These are phyloP conservation scores for Talaromyces trachyspermus DNA, from an alignment of 495 filamentous ascomycete species.

Conservation along the genomic window DNA sequence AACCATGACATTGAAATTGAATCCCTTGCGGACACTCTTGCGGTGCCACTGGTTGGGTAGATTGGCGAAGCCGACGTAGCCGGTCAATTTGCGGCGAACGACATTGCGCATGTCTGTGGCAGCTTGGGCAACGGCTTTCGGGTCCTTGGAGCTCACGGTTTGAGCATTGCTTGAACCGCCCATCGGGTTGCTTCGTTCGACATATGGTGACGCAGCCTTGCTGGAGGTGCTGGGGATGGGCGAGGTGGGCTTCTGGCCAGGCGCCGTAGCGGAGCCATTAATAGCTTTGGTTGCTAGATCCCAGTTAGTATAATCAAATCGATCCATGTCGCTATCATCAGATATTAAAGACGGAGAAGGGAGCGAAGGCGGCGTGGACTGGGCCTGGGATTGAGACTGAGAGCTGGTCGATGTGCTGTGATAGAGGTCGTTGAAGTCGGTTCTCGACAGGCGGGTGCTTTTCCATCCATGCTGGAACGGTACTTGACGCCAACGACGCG, in stretches of 20 bases:
- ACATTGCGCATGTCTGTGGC: slow-evolving; percentile 91
- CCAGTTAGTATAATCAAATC: slow-evolving; percentile 15
- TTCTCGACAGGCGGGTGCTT: not conserved
- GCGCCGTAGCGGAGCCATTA: slow-evolving; percentile 31
- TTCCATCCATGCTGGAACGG: slow-evolving; percentile 3
- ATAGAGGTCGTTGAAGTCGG: slow-evolving; percentile 3
- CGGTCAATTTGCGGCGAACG: slow-evolving; percentile 94
- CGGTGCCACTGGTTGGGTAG: slow-evolving; percentile 99
- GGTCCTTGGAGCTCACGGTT: slow-evolving; percentile 74
- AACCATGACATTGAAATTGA: slow-evolving; percentile 99
- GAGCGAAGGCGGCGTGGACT: slow-evolving; percentile 63
- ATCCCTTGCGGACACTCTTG: slow-evolving; percentile 99
- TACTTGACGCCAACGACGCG: slow-evolving; percentile 5
- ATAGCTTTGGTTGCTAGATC: slow-evolving; percentile 20
- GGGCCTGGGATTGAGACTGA: not conserved
- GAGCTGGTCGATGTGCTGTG: slow-evolving; percentile 2
- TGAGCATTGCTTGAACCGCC: slow-evolving; percentile 51
- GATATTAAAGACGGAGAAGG: slow-evolving; percentile 36
- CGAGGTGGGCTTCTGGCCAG: slow-evolving; percentile 20
- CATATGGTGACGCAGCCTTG: slow-evolving; percentile 50
- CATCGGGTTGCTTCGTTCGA: slow-evolving; percentile 57
- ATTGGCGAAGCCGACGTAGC: slow-evolving; percentile 98
- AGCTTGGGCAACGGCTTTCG: slow-evolving; percentile 69
- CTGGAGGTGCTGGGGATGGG: slow-evolving; percentile 33
- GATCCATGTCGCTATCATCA: slow-evolving; percentile 28